Base-by-base conservation (phyloP, 257 asterid genomes). In the Nicotiana tabacum region DNA sequence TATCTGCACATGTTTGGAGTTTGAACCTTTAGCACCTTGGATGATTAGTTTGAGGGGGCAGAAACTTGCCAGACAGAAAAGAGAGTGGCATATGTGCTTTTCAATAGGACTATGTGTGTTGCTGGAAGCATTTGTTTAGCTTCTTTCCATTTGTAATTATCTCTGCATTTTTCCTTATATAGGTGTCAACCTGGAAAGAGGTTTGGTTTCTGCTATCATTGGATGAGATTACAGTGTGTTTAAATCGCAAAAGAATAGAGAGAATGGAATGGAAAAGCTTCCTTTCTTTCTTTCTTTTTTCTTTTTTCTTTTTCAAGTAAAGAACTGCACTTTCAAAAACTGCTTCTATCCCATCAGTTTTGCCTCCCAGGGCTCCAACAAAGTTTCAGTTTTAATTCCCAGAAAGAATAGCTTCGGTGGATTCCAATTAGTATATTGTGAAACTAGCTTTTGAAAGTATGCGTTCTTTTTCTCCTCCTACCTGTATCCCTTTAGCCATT, bases 11-110 rank as follows among this genome's bases (percentile, higher is more conserved):
- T 6, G 53, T 68, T 39, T 74, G 65, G 58, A 39, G 57, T 53
- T 70, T 76, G 21, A 55, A 61, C n/a, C 64, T 62, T 70, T 61
- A 18, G 77, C 82, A 62, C 57, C 81, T 82, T 60, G 48, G 35
- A 43, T 21, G 62, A 74, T 18, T 66, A 72, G 12, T 69, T 58
- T 29, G 79, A 74, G 61, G 55, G 79, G 39, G 35, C 15, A 48
- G 15, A 66, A 46, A 57, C 62, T 17, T 74, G 21, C 39, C 58
- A 24, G 6, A 48, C n/a, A 74, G 39, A 48, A 46, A 70, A 48
- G 39, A 72, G 78, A 74, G 62, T 48, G 79, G 13, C 79, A 24
- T 72, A 51, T 51, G 43, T 74, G 80, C 62, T 74, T 48, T 74
- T 51, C 24, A 6, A 27, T 16, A 16, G 43, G 64, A 48, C 46